These are phyloP conservation scores for Litsea cubeba DNA, from an alignment of 164 flowering plant species.

Conservation along the genomic window DNA sequence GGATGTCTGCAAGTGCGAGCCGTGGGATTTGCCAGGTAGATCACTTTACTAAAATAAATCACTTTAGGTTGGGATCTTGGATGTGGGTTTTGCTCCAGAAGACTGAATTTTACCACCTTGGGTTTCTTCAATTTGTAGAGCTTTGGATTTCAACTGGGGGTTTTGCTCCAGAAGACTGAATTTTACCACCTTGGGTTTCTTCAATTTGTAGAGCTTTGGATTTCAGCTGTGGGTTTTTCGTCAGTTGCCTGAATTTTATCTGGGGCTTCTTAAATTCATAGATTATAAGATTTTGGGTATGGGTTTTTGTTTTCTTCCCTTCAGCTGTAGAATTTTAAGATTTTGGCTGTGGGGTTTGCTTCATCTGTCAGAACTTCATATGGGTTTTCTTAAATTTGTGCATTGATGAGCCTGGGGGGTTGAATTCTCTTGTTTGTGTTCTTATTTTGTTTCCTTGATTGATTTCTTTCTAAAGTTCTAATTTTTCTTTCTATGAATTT, in stretches of 20 bases:
- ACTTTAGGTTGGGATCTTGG: background rate
- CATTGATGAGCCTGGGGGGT: background rate
- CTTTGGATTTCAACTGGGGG: no score
- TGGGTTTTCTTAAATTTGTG: background rate
- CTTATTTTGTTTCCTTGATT: background rate
- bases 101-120: no score
- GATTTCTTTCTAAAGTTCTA: background rate
- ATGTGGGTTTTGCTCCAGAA: background rate
- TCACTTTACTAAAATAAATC: background rate
- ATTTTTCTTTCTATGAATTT: background rate
- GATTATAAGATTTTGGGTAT: background rate
- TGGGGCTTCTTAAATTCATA: background rate
- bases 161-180: no score
- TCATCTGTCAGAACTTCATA: no score
- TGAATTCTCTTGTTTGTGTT: background rate
- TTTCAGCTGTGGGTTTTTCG: no score
- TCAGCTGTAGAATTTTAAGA: background rate
- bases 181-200: no score
- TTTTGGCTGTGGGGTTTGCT: background rate
- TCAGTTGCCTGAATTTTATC: no score
- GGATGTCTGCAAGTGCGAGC: constrained; percentile 69
- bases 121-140: no score
- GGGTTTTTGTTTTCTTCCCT: no score
- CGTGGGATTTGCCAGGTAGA: constrained; percentile 79
- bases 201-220: no score